Conservation (phyloP, 2,329 filamentous ascomycete genomes). For the Sarocladium strictum region DNA sequence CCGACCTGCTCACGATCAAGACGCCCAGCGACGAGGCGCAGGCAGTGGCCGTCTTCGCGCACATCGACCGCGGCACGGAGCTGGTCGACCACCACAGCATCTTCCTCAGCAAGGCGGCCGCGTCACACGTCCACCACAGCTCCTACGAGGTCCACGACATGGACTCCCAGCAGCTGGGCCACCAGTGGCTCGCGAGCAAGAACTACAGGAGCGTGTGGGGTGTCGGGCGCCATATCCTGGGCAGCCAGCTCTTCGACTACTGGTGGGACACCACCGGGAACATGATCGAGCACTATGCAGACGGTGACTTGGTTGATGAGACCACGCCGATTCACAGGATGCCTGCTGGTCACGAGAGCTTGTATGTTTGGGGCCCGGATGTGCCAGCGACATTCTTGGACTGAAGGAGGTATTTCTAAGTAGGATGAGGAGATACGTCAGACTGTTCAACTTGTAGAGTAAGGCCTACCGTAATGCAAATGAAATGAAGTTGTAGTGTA, state of each 20-base stretch:
- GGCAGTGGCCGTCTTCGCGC: slow-evolving; percentile 38
- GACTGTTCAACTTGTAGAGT: too few relatives aligned
- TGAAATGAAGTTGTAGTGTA: too few relatives aligned
- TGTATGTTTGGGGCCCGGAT: background rate
- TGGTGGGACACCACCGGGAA: slow-evolving; percentile 50
- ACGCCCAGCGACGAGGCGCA: slow-evolving; percentile 11
- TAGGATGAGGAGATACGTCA: too few relatives aligned
- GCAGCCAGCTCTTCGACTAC: slow-evolving; percentile 59
- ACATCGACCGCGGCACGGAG: slow-evolving; percentile 44
- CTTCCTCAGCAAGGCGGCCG: slow-evolving; percentile 34
- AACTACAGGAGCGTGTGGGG: slow-evolving; percentile 53
- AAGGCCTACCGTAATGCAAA: too few relatives aligned
- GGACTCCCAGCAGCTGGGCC: slow-evolving; percentile 54
- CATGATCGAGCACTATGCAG: slow-evolving; percentile 55
- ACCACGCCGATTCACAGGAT: slow-evolving; percentile 24
- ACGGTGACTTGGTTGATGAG: slow-evolving; percentile 54
- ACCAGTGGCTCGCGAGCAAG: slow-evolving; percentile 49
- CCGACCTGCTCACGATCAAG: slow-evolving; percentile 23
- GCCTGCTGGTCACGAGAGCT: background rate
- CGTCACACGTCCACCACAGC: slow-evolving; percentile 17
- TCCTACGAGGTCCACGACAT: slow-evolving; percentile 49
- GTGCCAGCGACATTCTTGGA: too few relatives aligned
- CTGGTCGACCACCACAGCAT: slow-evolving; percentile 51
- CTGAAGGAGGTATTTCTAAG: too few relatives aligned
- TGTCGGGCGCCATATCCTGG: slow-evolving; percentile 54